Evolutionary conservation across 1,284 basidiomycete genomes (phyloP), one percentile per base, ranked within the genome.

Genomic region (Porphyrellus sp.): DNA sequence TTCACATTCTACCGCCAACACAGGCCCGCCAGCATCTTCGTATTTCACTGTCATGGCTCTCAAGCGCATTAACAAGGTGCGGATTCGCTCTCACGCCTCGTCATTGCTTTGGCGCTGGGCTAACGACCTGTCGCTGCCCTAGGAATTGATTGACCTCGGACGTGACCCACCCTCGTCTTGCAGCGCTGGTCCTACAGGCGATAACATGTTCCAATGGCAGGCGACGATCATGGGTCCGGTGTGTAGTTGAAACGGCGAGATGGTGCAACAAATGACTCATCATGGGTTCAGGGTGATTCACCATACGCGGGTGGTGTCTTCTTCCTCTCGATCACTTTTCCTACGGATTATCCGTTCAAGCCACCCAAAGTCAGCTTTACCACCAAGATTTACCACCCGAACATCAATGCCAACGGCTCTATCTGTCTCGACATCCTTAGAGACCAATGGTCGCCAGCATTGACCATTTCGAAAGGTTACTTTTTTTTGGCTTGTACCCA

Each of bases 281-380:
- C 45, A 2, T 56, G 51, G 56, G 51, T 46, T 28, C 65, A 95
- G 91, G 85, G 88, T 65, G 94, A 97, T 70, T 95, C 92, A 64
- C 94, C 94, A 42, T 97, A 97, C 70, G 86, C 94, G 31, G 94
- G 94, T 64, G 94, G 94, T 72, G 93, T 97, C 55, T 97, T 96
- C 79, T 96, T 96, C 87, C 85, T 97, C 61, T 92, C 85, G 53
- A 96, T 96, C 72, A 85, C 82, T 45, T 95, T 96, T 83, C 91
- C 90, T 44, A 87, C 86, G 74, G 94, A 98, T 74, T 98, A 98
- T 79, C 94, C 94, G 38, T 97, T 98, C 86, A 96, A 96, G 80
- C 96, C 97, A 37, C 97, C 97, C 72, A 98, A 98, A 83, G 93
- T 99, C 74, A 91, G 89, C 76, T 99, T 99, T 77, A 94, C 92